Evolutionary conservation across 2,329 filamentous ascomycete species (phyloP), one percentile per base, ranked within the genome.

Genomic region (Pezicula carpinea): DNA sequence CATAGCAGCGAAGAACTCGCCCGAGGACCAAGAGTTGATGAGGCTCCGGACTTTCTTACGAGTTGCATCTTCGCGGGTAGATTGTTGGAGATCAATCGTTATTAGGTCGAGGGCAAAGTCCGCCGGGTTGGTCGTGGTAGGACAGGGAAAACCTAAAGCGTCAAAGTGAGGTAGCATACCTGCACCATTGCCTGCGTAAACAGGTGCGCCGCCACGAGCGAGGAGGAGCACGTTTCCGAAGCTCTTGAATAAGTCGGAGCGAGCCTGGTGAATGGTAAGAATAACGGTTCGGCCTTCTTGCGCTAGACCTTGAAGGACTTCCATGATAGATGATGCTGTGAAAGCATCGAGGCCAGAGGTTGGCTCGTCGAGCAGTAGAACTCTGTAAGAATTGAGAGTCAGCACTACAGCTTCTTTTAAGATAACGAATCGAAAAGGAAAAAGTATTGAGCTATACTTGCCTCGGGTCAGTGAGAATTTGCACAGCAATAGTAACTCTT

Each of bases 51-150:
- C 85, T 43, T 79, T 79, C 26, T 75, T 72, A 10, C 84, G 74
- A 43, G 79, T 87, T 36, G 79, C 73, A 1, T 71, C 72, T 61
- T 90, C 86, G 17, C 76, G 71, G 1, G 73, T 67, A 26, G 77
- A 79, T 34, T 84, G 76, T 51, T 89, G 86, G 0, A 90, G 69
- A 56, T 90, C 84, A 19, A 90, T 77, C 0, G 85, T 90, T 43
- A 91, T 87, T 42, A 89, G 72, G 56, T 91, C 86, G 6, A 90
- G 72, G 0, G 83, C 85, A 61, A 88, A 90, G 61, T 91, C 87
- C 0, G 87, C 85, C 1, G 87, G 86, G 52, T 90, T 91, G 1
- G 83, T 86, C 48, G 85, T 79, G 13, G 72, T 70, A 0, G 85
- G 83, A 57, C 86, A 90, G 11, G 79, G 69, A 52, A 80, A 78